A percentile compares a stretch with the other conserved stretches of the same genome.
Evolutionary conservation across 345 rosid species (phyloP).

Genomic region (Citrus trifoliata): DNA sequence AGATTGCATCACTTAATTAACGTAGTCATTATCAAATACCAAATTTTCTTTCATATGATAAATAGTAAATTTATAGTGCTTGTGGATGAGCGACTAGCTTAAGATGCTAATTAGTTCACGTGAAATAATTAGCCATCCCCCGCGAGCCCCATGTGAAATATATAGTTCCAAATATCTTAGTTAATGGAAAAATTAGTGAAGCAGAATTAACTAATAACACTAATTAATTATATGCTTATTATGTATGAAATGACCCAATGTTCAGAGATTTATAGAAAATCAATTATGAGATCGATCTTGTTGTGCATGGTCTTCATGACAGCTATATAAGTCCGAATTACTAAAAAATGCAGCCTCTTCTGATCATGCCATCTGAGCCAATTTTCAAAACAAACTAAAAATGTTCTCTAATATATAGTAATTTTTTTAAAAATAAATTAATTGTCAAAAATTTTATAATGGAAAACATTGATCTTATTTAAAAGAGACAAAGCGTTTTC

Average conservation of each 20-base stretch:
- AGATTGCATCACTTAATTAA: no score
- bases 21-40: neutral
- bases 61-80: neutral
- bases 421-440: neutral
- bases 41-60: neutral
- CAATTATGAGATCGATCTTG: neutral
- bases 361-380: neutral
- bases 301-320: neutral
- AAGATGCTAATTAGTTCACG: neutral
- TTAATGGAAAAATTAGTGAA: neutral
- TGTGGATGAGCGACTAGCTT: neutral
- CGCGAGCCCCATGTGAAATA: neutral
- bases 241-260: neutral
- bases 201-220: neutral
- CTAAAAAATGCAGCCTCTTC: neutral
- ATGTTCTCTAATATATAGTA: neutral
- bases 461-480: neutral
- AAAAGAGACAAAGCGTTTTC: neutral
- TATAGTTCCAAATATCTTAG: neutral
- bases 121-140: neutral
- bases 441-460: neutral
- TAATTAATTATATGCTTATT: neutral
- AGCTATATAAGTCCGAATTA: neutral
- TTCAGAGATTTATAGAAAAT: neutral
- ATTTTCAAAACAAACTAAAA: neutral